Evolutionary conservation across 768 basidiomycete genomes (phyloP).

Genomic region (Rhodotorula graminis): DNA sequence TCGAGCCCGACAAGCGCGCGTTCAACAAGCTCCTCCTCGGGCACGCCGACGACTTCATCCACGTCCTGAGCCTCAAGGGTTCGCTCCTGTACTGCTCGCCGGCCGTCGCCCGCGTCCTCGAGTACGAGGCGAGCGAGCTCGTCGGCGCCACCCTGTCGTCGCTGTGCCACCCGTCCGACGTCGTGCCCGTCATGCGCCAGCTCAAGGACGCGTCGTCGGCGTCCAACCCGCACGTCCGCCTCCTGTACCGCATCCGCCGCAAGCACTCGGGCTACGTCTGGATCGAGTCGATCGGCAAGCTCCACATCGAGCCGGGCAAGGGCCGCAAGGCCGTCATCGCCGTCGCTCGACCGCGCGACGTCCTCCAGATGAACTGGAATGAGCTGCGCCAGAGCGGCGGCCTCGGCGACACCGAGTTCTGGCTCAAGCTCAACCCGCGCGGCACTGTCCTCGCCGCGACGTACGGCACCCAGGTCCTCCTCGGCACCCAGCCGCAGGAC

Average conservation of each 20-base stretch:
- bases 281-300: slow-evolving; percentile 80
- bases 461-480: slow-evolving; percentile 44
- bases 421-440: slow-evolving; percentile 49
- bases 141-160: slow-evolving; percentile 71
- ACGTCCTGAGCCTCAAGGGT: slow-evolving; percentile 88
- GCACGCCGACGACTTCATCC: slow-evolving; percentile 67
- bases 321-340: slow-evolving; percentile 67
- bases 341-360: slow-evolving; percentile 63
- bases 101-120: slow-evolving; percentile 59
- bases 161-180: slow-evolving; percentile 81
- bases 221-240: slow-evolving; percentile 56
- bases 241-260: slow-evolving; percentile 75
- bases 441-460: slow-evolving; percentile 50
- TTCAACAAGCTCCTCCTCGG: slow-evolving; percentile 51
- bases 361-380: slow-evolving; percentile 55
- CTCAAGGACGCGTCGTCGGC: slow-evolving; percentile 57
- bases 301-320: slow-evolving; percentile 64
- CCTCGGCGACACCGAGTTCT: slow-evolving; percentile 49
- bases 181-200: slow-evolving; percentile 85
- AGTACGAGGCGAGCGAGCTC: slow-evolving; percentile 57
- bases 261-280: slow-evolving; percentile 70
- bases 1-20: slow-evolving; percentile 46
- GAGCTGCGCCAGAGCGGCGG: slow-evolving; percentile 57
- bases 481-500: slow-evolving; percentile 43
- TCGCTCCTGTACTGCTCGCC: slow-evolving; percentile 88